Evolutionary conservation across 2,329 filamentous ascomycete genomes (phyloP).

Genomic region (Diplocarpon rosae): DNA sequence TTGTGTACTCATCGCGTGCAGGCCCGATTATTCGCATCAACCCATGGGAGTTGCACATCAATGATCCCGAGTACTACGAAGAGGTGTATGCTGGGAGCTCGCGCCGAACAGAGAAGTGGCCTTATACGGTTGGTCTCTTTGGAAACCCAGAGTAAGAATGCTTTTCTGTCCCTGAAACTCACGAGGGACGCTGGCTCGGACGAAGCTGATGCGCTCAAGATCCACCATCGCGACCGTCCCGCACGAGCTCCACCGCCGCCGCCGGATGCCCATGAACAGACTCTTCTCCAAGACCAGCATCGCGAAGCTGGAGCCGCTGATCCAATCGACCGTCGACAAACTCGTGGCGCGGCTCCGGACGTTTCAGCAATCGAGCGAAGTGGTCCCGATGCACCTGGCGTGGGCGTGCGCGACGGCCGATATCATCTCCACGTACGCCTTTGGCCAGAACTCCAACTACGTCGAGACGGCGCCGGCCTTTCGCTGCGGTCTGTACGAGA

Average conservation of each 20-base stretch:
- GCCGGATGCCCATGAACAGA: slow-evolving; percentile 13
- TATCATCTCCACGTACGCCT: slow-evolving; percentile 21
- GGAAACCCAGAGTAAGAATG: too few relatives aligned
- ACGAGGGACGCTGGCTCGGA: too few relatives aligned
- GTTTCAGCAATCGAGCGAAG: slow-evolving; percentile 1
- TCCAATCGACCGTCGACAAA: slow-evolving; percentile 6
- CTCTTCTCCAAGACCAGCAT: slow-evolving; percentile 16
- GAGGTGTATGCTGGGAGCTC: too few relatives aligned
- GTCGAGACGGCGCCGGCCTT: slow-evolving; percentile 12
- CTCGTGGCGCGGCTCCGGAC: not conserved
- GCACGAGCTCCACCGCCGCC: slow-evolving; percentile 14
- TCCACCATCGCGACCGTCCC: too few relatives aligned
- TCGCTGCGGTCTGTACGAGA: slow-evolving; percentile 2
- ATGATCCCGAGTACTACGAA: too few relatives aligned
- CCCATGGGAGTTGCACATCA: too few relatives aligned
- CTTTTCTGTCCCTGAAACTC: too few relatives aligned
- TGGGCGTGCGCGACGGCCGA: slow-evolving; percentile 10
- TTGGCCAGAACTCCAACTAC: slow-evolving; percentile 11
- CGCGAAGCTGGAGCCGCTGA: slow-evolving; percentile 9
- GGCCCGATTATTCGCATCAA: too few relatives aligned
- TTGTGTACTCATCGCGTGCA: too few relatives aligned
- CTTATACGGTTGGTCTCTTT: too few relatives aligned
- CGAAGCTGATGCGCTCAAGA: too few relatives aligned
- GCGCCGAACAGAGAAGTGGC: too few relatives aligned
- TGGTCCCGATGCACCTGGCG: slow-evolving; percentile 1